Conservation (phyloP, 2,329 filamentous ascomycete genomes). For the Albifimbria verrucaria region DNA sequence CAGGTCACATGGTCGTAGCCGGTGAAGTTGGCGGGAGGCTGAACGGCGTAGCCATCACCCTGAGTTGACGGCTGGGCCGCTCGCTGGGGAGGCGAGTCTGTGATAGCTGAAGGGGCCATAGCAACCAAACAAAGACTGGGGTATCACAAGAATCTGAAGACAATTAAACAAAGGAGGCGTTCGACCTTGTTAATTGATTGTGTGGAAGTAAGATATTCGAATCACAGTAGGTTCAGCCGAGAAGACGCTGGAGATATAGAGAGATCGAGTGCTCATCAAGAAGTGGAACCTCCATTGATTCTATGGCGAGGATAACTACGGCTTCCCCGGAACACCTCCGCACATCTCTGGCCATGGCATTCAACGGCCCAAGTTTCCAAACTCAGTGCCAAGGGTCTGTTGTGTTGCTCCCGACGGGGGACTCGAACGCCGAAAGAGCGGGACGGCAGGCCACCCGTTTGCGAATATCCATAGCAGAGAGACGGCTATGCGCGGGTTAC, state of each 20-base stretch:
- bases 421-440: too few relatives aligned
- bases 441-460: background rate
- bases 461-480: background rate
- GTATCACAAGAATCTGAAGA: background rate
- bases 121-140: constrained; percentile 17
- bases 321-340: constrained; percentile 21
- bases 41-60: constrained; percentile 50
- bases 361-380: constrained; percentile 19
- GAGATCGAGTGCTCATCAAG: background rate
- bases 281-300: background rate
- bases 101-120: constrained; percentile 60
- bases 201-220: too few relatives aligned
- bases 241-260: background rate
- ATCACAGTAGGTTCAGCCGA: too few relatives aligned
- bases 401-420: too few relatives aligned
- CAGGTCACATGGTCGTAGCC: constrained; percentile 93
- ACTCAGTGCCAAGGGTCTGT: background rate
- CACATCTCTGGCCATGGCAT: constrained; percentile 14
- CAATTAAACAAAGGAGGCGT: constrained; percentile 13
- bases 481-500: background rate
- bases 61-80: constrained; percentile 35
- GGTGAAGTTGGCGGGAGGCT: constrained; percentile 59
- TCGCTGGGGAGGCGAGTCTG: constrained; percentile 44
- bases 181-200: background rate
- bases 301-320: background rate